phyloP scores from a whole-genome alignment of 1,284 basidiomycete species.

The Ganoderma leucocontextum region DNA sequence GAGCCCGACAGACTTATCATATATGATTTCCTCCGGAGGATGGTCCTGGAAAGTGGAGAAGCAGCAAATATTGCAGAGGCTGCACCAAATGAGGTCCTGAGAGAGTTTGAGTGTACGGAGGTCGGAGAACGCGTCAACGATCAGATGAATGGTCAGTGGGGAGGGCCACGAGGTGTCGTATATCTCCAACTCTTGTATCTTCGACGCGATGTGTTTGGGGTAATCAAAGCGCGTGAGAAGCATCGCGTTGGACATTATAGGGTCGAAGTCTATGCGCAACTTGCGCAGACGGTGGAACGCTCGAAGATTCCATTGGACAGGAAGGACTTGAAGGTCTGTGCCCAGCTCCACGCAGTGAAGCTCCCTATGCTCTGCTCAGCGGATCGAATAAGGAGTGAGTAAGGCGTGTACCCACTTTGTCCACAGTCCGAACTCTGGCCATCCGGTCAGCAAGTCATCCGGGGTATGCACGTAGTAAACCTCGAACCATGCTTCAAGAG shows the following conservation, averaged over 20 bases:
- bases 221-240: conserved; percentile 30
- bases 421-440: conserved; percentile 29
- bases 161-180: conserved; percentile 34
- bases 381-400: neutral
- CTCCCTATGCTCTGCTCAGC: conserved; percentile 14
- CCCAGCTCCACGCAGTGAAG: conserved; percentile 30
- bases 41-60: conserved; percentile 31
- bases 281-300: conserved; percentile 30
- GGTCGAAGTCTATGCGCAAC: conserved; percentile 32
- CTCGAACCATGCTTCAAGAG: conserved; percentile 34
- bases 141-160: conserved; percentile 23
- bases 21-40: conserved; percentile 28
- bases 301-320: conserved; percentile 26
- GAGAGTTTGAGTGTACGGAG: conserved; percentile 30
- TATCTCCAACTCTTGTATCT: conserved; percentile 30
- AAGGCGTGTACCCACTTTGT: conserved; percentile 22
- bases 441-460: conserved; percentile 25
- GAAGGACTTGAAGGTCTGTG: conserved; percentile 21
- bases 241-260: conserved; percentile 26
- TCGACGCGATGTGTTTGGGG: conserved; percentile 24
- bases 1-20: conserved; percentile 30
- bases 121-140: conserved; percentile 26
- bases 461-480: conserved; percentile 26
- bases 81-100: conserved; percentile 33
- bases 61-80: conserved; percentile 33